These are phyloP conservation scores for Lachancea fermentati DNA, from an alignment of 805 yeast genomes.

Conservation along the genomic window DNA sequence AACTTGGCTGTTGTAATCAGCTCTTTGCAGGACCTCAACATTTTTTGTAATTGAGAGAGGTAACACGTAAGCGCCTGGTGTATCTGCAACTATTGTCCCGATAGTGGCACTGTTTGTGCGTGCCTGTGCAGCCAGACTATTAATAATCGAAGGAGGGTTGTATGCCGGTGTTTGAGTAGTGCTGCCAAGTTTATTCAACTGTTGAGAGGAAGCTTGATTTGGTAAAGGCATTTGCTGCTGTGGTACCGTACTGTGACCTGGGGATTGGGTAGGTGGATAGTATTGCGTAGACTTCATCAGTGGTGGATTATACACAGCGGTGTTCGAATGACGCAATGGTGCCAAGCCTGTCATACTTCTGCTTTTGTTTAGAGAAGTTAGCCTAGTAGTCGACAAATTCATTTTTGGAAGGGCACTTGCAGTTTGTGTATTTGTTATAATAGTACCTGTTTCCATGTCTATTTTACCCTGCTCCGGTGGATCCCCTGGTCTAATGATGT, in stretches of 20 bases:
- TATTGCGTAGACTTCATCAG: constrained; percentile 8
- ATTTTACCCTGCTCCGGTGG: constrained; percentile 33
- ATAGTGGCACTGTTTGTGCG: constrained; percentile 16
- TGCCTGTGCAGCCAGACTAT: constrained; percentile 25
- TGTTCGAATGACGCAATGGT: constrained; percentile 17
- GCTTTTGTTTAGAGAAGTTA: constrained; percentile 16
- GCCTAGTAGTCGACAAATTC: constrained; percentile 16
- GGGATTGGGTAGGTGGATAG: constrained; percentile 7
- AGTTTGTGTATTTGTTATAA: constrained; percentile 19
- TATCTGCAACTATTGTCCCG: constrained; percentile 23
- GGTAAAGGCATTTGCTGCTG: constrained; percentile 9
- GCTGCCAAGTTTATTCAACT: constrained; percentile 13
- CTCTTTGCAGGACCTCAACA: constrained; percentile 32
- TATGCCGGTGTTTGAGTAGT: constrained; percentile 15
- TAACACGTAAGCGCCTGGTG: constrained; percentile 26
- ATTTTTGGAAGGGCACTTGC: constrained; percentile 21
- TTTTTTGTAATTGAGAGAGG: constrained; percentile 28
- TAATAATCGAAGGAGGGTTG: constrained; percentile 21
- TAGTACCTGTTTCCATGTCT: constrained; percentile 30
- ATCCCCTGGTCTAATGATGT: constrained; percentile 40
- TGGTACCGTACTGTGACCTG: constrained; percentile 1
- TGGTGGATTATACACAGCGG: constrained; percentile 15
- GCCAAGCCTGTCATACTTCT: constrained; percentile 13
- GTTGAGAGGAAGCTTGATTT: constrained; percentile 16
- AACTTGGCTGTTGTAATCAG: constrained; percentile 27